Base-by-base conservation (phyloP, 106 monocot species). In the Dendrobium huoshanense region DNA sequence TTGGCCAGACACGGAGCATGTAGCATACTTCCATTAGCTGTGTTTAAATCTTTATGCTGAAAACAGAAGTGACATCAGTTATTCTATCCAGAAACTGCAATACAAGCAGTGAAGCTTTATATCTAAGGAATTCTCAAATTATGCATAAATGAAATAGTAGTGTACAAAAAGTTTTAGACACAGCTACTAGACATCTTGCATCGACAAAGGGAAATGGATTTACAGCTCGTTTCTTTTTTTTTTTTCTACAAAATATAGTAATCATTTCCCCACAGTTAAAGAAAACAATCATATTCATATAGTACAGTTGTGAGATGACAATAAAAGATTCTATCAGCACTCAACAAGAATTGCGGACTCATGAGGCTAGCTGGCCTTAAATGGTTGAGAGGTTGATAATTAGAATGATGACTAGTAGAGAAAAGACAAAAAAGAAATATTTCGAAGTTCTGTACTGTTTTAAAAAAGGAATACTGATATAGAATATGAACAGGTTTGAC, bases 31-130 rank as follows among this genome's bases (percentile, higher is more conserved):
- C 81, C 87, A 82, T 85, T 89, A 70, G 59, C 65, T n/a, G 84
- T 74, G 74, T 73, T 40, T 67, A 76, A 81, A 59, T 85, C 92
- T 81, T 91, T 89, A 75, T 92, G 89, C 89, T 91, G 88, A 79
- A 81, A 77, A 78, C 51, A 77, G 8, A 67, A 64, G 42, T 13
- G 44, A 37, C 15, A 67, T 77, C 67, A 76, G 22, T 27, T 79
- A 75, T 49, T 65, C 49, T 24, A 68, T 72, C 47, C 22, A 82
- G 20, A 54, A 42, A 47, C 37, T 72, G 3, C 2, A 4, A 70
- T 13, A 8, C 11, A 37, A 70, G 33, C 7, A 33, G 37, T 37
- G 37, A 37, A 37, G 37, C 37, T 61, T n/a, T 61, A 61, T 22
- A 61, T 7, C 22, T 3, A 22, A 10, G 61, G 15, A 15, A 70